Base-by-base conservation (phyloP, 2,329 filamentous ascomycete species). In the Lecanicillium sp. region DNA sequence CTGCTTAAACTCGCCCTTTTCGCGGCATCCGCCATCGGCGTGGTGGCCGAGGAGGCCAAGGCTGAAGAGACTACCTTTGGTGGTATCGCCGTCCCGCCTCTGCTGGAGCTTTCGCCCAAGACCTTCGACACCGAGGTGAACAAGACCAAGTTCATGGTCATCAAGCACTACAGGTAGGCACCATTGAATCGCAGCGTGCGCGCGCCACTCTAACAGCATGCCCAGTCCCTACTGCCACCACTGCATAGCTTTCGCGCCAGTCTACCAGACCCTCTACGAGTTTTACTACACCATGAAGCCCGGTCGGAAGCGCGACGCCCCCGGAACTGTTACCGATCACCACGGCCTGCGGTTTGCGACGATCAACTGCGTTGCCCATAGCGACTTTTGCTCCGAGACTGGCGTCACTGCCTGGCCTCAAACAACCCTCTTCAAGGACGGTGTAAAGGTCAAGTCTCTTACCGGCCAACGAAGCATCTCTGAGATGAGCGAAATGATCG, bases 221-320 rank as follows among this genome's bases (percentile, higher is more conserved):
- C 24, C 7, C 50, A 81, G 78, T 57, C 78, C 78, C 10, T 79
- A 72, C 55, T 82, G 78, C 66, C 76, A 75, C 39, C 89, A 95
- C 66, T 96, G 90, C 70, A 77, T 77, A 63, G 73, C 77, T 42
- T 87, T 89, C 60, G 89, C 87, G 44, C 93, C 93, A 7, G 84
- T 81, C 43, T 96, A 82, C 74, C 90, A 97, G 68, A 96, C 90
- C 5, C 67, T 91, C 12, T 95, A 97, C 74, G 93, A 98, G 70
- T 96, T 84, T 67, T 98, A 96, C 71, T 73, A 88, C 70, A 96
- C 90, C 30, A 93, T 88, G 30, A 84, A 89, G 58, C 84, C 86
- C 14, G 70, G 84, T 63, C 58, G 72, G 69, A 58, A 71, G 65
- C 56, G 78, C 70, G 68, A 77, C 69, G 58, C 73, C 63, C 54